A percentile compares a stretch with the other conserved stretches of the same genome.
Evolutionary conservation across 176 grass and related monocot genomes (phyloP).

Genomic region (Coix lacrymajobi): DNA sequence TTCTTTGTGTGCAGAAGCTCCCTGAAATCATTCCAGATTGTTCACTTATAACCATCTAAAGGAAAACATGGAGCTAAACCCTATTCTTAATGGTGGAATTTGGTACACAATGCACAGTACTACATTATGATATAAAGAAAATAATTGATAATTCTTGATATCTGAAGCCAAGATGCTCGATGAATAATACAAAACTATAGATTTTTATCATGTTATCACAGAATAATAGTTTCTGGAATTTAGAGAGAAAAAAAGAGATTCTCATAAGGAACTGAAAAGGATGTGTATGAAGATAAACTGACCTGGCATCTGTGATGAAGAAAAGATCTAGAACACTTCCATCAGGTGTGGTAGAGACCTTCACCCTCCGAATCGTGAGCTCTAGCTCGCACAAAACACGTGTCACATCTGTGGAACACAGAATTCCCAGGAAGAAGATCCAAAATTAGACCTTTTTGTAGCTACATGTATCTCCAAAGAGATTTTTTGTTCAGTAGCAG

Average conservation of each 20-base stretch:
- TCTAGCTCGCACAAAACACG: constrained; percentile 61
- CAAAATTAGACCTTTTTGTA: neutral
- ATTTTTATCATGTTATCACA: neutral
- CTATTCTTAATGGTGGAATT: neutral
- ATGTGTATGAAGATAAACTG: neutral
- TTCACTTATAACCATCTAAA: neutral
- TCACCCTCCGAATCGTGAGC: constrained; percentile 73
- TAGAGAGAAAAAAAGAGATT: neutral
- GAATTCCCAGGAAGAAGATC: constrained; percentile 17
- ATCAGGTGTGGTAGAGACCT: constrained; percentile 83
- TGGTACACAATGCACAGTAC: neutral
- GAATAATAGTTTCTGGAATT: neutral
- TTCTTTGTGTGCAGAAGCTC: constrained; percentile 68
- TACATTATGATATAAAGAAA: neutral
- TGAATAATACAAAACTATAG: neutral
- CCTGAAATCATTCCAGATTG: constrained; percentile 34
- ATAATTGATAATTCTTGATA: neutral
- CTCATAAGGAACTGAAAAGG: neutral
- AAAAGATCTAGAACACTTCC: constrained; percentile 77
- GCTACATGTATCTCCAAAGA: neutral
- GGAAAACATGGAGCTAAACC: neutral
- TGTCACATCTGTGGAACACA: constrained; percentile 57
- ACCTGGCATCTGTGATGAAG: constrained; percentile 82
- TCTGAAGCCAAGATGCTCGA: neutral
- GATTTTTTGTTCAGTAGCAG: neutral